Base-by-base conservation (phyloP, 208 protist species). In the Strigomonas galati region DNA sequence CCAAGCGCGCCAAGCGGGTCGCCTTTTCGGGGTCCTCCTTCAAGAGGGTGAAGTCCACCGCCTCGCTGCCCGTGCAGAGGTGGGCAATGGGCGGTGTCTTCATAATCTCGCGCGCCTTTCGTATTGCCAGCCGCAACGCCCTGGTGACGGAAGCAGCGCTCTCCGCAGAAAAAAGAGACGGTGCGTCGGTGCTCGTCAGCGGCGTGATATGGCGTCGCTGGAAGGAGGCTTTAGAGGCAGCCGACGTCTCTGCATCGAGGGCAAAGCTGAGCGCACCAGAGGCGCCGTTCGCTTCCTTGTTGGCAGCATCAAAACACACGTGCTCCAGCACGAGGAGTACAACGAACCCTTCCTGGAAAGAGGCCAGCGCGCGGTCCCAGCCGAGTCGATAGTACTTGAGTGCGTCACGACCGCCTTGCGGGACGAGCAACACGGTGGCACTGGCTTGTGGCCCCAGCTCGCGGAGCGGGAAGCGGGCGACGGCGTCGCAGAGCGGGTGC, bases 41-140 rank as follows among this genome's bases (percentile, higher is more conserved):
- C 12, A 89, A 67, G 15, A 91, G 67, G 0, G 82, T 85, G 48
- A 74, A 83, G 61, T 95, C 89, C 2, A 89, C 69, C 1, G 89
- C 81, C 70, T 92, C 84, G 4, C 35, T 56, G 12, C 76, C 81
- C 1, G 72, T 31, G 32, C 63, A 58, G 24, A 95, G 72, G 30
- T 74, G 60, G 6, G 52, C 14, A 15, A 95, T 61, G 9, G 89
- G 89, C 14, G 53, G 24, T 6, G 72, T 58, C 54, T 70, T 63
- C 0, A 75, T 76, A 12, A 92, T 69, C 19, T 71, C 28, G 19
- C 89, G 81, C 69, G 78, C 89, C 46, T 81, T 54, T 1, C 67
- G 52, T 19, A 95, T 84, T 23, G 79, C 89, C 0, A 62, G 32
- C 21, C 76, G 49, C 19, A 91, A 84, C n/a, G 76, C 80, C 6